phyloP scores from a whole-genome alignment of 768 basidiomycete genomes.

The Lactarius hengduanensis region DNA sequence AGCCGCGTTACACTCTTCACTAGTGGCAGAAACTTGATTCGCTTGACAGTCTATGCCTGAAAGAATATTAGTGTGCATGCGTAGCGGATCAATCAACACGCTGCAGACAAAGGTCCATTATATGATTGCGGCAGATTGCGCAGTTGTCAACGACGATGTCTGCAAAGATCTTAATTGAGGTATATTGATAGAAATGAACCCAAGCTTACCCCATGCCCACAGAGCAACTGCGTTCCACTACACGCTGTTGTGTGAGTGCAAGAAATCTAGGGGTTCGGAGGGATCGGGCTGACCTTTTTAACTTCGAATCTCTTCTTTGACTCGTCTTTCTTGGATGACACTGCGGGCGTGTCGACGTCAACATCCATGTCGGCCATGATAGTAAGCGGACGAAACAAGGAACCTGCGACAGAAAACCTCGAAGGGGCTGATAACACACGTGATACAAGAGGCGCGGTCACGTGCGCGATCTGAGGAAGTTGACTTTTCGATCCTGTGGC shows the following conservation, averaged over 20 bases:
- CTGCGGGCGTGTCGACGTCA: constrained; percentile 65
- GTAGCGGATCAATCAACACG: background rate
- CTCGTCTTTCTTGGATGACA: constrained; percentile 46
- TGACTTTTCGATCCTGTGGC: constrained; percentile 9
- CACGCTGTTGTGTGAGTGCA: background rate
- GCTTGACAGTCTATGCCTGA: constrained; percentile 99
- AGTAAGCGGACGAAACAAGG: background rate
- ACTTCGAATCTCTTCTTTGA: constrained; percentile 93
- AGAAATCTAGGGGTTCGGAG: background rate
- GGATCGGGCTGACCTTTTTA: constrained; percentile 74
- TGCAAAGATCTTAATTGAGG: constrained; percentile 34
- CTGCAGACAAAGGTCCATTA: constrained; percentile 96
- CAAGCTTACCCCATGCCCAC: constrained; percentile 91
- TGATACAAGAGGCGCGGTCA: constrained; percentile 32
- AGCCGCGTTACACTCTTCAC: constrained; percentile 95
- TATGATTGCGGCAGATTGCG: constrained; percentile 99
- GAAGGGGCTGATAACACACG: background rate
- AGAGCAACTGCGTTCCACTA: constrained; percentile 99
- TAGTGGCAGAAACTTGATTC: constrained; percentile 95
- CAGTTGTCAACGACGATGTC: constrained; percentile 99
- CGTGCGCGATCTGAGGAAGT: constrained; percentile 39
- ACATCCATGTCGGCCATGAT: constrained; percentile 71
- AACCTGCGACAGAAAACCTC: no score
- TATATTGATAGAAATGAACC: background rate
- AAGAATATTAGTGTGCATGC: constrained; percentile 12